Conservation (phyloP, 306 rosid genomes). For the Pueraria montana region DNA sequence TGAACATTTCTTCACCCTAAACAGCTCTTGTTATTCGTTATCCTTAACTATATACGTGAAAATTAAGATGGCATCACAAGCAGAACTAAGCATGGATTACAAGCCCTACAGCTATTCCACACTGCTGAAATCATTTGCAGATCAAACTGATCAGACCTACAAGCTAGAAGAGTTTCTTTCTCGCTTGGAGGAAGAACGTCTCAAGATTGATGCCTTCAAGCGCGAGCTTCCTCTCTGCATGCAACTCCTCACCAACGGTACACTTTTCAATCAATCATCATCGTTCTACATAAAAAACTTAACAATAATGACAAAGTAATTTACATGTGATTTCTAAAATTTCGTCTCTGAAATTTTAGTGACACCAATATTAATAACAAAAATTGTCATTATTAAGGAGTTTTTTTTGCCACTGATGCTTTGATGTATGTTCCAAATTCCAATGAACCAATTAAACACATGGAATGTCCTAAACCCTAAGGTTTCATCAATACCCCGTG, state of each 20-base stretch:
- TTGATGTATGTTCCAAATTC: constrained; percentile 47
- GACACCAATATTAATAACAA: too few species aligned
- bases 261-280: constrained; percentile 7
- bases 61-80: not conserved
- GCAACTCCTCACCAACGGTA: constrained; percentile 92
- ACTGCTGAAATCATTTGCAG: constrained; percentile 72
- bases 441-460: constrained; percentile 23
- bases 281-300: not conserved
- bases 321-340: too few species aligned
- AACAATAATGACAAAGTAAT: too few species aligned
- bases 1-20: constrained; percentile 32
- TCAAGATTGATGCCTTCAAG: constrained; percentile 93
- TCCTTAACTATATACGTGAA: not conserved
- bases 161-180: constrained; percentile 82
- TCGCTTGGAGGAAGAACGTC: constrained; percentile 81
- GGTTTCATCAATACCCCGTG: constrained; percentile 54
- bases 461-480: constrained; percentile 43
- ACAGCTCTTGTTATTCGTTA: not conserved
- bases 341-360: too few species aligned
- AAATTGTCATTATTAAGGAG: too few species aligned
- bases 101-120: constrained; percentile 12
- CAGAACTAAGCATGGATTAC: constrained; percentile 6
- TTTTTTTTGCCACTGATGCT: too few species aligned
- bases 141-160: constrained; percentile 62
- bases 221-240: constrained; percentile 97